Evolutionary conservation across 495 filamentous ascomycete genomes (phyloP).

Genomic region (Penicillium pancosmium): DNA sequence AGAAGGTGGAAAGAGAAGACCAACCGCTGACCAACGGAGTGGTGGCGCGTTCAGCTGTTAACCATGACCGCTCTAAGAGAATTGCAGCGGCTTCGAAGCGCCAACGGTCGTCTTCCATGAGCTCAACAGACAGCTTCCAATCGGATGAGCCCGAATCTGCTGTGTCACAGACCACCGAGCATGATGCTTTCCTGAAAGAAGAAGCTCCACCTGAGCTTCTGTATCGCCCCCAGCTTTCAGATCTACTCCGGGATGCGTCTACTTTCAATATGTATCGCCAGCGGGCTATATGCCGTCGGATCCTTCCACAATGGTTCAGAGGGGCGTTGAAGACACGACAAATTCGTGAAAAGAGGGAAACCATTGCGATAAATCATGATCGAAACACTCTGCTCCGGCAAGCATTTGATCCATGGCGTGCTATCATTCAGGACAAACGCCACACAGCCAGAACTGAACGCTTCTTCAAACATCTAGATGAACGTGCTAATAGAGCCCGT

Average conservation of each 20-base stretch:
- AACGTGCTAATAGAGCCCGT: slow-evolving; percentile 61
- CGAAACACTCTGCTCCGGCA: slow-evolving; percentile 54
- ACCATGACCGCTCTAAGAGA: slow-evolving; percentile 41
- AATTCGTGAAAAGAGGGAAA: slow-evolving; percentile 47
- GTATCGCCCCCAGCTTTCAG: slow-evolving; percentile 56
- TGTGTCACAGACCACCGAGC: slow-evolving; percentile 26
- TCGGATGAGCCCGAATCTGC: slow-evolving; percentile 32
- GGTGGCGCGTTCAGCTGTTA: slow-evolving; percentile 38
- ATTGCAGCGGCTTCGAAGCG: slow-evolving; percentile 25
- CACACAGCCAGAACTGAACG: slow-evolving; percentile 54
- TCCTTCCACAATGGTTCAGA: slow-evolving; percentile 58
- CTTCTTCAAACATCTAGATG: slow-evolving; percentile 65
- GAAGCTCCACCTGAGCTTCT: slow-evolving; percentile 43
- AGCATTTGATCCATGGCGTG: slow-evolving; percentile 61
- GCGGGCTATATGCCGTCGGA: slow-evolving; percentile 46
- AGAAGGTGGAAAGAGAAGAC: slow-evolving; percentile 17
- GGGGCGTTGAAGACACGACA: slow-evolving; percentile 49
- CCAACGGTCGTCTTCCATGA: slow-evolving; percentile 23
- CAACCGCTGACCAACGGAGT: slow-evolving; percentile 30
- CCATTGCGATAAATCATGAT: slow-evolving; percentile 55
- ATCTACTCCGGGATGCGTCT: slow-evolving; percentile 60
- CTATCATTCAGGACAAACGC: slow-evolving; percentile 49
- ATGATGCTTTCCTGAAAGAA: slow-evolving; percentile 33
- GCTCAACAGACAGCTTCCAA: slow-evolving; percentile 29
- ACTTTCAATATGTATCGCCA: slow-evolving; percentile 59